These are phyloP conservation scores for Pleurotus pulmonarius DNA, from an alignment of 768 basidiomycete species.

Conservation along the genomic window DNA sequence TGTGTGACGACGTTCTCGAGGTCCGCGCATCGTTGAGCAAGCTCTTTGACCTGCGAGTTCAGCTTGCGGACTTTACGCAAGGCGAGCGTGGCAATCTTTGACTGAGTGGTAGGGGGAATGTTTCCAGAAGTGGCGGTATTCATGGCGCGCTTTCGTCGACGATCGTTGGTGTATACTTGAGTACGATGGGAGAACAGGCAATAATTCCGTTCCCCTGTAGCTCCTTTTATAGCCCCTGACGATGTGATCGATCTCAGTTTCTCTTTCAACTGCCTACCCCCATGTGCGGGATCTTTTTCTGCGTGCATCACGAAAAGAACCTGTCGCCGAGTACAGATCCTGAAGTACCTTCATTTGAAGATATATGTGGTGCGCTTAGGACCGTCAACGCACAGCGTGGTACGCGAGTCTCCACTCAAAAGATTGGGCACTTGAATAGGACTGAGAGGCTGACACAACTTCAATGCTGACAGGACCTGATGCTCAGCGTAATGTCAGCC, in stretches of 20 bases:
- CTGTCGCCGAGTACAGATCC: conserved; percentile 10
- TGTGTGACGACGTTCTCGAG: neutral
- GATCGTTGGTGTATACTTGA: neutral
- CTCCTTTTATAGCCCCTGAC: neutral
- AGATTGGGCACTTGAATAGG: neutral
- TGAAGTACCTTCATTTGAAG: conserved; percentile 19
- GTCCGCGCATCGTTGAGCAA: neutral
- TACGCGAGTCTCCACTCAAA: conserved; percentile 20
- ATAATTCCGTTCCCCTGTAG: neutral
- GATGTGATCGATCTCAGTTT: neutral
- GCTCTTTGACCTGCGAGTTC: neutral
- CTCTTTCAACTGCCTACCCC: neutral
- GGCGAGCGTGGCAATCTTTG: neutral
- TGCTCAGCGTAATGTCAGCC: conserved; percentile 35
- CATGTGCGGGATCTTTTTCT: conserved; percentile 76
- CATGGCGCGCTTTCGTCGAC: neutral
- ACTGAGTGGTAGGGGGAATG: neutral
- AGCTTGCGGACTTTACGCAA: neutral
- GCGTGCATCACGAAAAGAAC: conserved; percentile 23
- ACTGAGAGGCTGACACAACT: neutral
- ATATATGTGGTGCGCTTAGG: conserved; percentile 31
- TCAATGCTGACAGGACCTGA: conserved; percentile 55
- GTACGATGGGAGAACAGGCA: too few species aligned
- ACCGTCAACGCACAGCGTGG: conserved; percentile 58
- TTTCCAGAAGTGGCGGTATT: neutral